Conservation (phyloP, 352 stramenopile species). For the Labyrinthula sp. region DNA sequence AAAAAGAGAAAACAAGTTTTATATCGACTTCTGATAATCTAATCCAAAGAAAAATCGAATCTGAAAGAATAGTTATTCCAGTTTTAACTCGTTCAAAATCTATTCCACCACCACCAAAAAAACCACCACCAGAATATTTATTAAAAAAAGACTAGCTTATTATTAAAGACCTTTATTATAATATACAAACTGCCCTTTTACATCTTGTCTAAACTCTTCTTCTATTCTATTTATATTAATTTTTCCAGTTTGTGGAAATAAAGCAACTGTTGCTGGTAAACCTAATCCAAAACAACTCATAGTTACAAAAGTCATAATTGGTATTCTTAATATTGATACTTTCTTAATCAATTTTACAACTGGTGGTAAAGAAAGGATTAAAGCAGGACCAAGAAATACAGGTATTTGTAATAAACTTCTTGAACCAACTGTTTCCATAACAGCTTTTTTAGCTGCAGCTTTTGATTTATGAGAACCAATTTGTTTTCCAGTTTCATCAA, state of each 20-base stretch:
- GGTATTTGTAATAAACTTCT: conserved; percentile 44
- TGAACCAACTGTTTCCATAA: conserved; percentile 41
- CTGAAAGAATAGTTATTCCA: too few species aligned
- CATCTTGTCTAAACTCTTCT: too few species aligned
- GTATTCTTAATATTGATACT: conserved; percentile 34
- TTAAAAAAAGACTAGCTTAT: too few species aligned
- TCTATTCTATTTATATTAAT: conserved; percentile 40
- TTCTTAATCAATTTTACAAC: conserved; percentile 30
- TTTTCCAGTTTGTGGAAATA: conserved; percentile 44
- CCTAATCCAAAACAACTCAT: conserved; percentile 43
- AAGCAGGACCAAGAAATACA: conserved; percentile 42
- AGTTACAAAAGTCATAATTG: conserved; percentile 44
- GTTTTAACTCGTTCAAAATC: too few species aligned
- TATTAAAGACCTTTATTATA: too few species aligned
- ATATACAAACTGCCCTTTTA: too few species aligned
- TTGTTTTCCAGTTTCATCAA: conserved; percentile 32
- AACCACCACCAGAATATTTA: too few species aligned
- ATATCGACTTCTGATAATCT: too few species aligned
- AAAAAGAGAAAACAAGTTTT: too few species aligned
- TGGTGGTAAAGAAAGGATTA: conserved; percentile 34
- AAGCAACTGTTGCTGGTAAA: conserved; percentile 39
- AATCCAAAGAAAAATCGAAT: too few species aligned
- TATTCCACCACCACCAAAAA: too few species aligned
- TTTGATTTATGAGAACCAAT: conserved; percentile 34
- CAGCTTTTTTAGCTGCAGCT: conserved; percentile 38